phyloP scores from a whole-genome alignment of 1,139 yeast species.

The Taphrina communis region DNA sequence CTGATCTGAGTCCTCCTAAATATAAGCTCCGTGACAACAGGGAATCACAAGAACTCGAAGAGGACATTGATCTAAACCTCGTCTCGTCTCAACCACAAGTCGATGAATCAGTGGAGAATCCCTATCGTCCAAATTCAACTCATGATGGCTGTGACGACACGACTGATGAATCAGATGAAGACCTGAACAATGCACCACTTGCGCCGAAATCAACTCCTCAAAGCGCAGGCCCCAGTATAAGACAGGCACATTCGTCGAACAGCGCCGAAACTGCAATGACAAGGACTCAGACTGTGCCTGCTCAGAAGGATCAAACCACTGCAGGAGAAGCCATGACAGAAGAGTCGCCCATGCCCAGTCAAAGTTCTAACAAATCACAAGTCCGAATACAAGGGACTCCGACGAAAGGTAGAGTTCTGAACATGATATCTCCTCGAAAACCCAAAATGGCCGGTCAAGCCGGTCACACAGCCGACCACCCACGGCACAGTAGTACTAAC shows the following conservation, averaged over 20 bases:
- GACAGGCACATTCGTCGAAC: no score
- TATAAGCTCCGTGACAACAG: conserved; percentile 13
- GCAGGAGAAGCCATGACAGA: background rate
- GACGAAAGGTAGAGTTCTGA: background rate
- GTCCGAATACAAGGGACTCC: background rate
- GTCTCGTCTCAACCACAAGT: background rate
- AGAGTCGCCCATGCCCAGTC: background rate
- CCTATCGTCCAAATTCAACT: background rate
- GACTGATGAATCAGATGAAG: conserved; percentile 29
- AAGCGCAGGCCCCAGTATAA: background rate
- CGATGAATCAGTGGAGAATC: background rate
- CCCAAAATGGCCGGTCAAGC: background rate
- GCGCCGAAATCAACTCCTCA: background rate
- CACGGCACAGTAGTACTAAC: no score
- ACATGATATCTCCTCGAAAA: conserved; percentile 14
- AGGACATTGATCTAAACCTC: conserved; percentile 6
- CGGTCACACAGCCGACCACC: background rate
- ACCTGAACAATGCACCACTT: background rate
- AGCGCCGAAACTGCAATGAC: background rate
- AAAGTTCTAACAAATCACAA: background rate
- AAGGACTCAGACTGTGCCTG: background rate
- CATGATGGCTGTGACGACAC: background rate
- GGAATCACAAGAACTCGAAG: conserved; percentile 20
- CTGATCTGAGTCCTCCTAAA: background rate
- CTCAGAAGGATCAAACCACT: background rate